Evolutionary conservation across 768 basidiomycete species (phyloP).

Genomic region (Boletus rufocinnamomeus): DNA sequence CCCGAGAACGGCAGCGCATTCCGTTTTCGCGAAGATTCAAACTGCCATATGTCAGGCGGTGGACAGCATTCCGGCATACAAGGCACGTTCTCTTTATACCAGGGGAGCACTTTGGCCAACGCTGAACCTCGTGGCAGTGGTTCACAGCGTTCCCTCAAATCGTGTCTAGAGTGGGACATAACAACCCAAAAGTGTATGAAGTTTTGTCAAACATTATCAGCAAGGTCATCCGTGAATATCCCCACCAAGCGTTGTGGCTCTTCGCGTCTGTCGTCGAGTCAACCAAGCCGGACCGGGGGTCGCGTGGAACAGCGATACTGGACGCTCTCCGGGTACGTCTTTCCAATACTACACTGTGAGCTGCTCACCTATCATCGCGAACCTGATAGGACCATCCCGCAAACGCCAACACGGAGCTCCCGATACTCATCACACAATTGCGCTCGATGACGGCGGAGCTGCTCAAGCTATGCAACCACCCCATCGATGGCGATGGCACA

Average conservation of each 20-base stretch:
- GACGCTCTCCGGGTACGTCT: conserved; percentile 56
- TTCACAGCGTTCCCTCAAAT: conserved; percentile 96
- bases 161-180: conserved; percentile 87
- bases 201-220: conserved; percentile 67
- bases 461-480: conserved; percentile 62
- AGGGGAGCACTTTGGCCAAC: not conserved
- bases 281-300: conserved; percentile 58
- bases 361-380: not conserved
- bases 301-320: conserved; percentile 61
- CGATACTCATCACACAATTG: conserved; percentile 54
- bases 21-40: conserved; percentile 59
- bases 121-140: conserved; percentile 59
- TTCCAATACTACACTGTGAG: not conserved
- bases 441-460: conserved; percentile 68
- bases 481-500: conserved; percentile 41
- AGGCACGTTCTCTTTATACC: conserved; percentile 47
- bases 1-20: conserved; percentile 25
- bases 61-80: conserved; percentile 70
- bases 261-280: conserved; percentile 90
- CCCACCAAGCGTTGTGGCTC: conserved; percentile 91
- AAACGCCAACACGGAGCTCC: conserved; percentile 44
- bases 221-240: conserved; percentile 76
- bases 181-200: conserved; percentile 57
- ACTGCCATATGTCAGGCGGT: conserved; percentile 55
- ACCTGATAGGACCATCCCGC: conserved; percentile 46